Evolutionary conservation across 441 rosid species (phyloP), one percentile per base, ranked within the genome.

Genomic region (Pelargonium citronellum): DNA sequence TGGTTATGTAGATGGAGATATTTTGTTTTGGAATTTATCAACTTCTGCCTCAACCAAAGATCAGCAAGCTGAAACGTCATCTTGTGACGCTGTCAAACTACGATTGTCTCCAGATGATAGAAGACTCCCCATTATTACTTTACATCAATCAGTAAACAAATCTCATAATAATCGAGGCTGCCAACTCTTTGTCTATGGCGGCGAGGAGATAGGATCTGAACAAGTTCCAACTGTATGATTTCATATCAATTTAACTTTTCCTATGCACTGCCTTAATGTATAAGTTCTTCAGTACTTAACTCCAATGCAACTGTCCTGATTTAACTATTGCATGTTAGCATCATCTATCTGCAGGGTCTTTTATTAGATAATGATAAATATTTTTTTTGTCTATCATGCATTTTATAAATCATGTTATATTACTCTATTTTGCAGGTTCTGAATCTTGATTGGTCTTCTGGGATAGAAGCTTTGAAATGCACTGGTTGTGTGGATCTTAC

Each of bases 1-100:
- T 68, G 92, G 92, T 74, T 87, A 84, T 80, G 83, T 83, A 63
- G 92, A 86, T 74, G 90, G 92, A 70, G 92, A 87, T 83, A 80
- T 86, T 76, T 57, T 83, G 76, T 77, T 87, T 71, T 87, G 89
- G 92, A 78, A 82, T 73, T 57, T 80, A 67, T 71, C 70, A 20
- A 24, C 67, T 71, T 51, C 74, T 73, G 69, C 57, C 67, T 49
- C 79, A 24, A 63, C 78, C 69, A 81, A 79, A 74, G 79, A 79
- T 70, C 70, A 78, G 60, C 79, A 78, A 30, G 71, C 72, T 68
- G 79, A 79, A 74, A 79, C 80, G 67, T 68, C 80, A 66, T 85
- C 79, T 53, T 77, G 73, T 74, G 73, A 79, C 70, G 85, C 80
- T 71, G 79, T 83, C 74, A 87, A 83, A 82, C 79, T 87, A 72